Percentiles rank a stretch among this genome's conserved stretches.
Evolutionary conservation across 208 protist species (phyloP).

Genomic region (Strigomonas culicis): DNA sequence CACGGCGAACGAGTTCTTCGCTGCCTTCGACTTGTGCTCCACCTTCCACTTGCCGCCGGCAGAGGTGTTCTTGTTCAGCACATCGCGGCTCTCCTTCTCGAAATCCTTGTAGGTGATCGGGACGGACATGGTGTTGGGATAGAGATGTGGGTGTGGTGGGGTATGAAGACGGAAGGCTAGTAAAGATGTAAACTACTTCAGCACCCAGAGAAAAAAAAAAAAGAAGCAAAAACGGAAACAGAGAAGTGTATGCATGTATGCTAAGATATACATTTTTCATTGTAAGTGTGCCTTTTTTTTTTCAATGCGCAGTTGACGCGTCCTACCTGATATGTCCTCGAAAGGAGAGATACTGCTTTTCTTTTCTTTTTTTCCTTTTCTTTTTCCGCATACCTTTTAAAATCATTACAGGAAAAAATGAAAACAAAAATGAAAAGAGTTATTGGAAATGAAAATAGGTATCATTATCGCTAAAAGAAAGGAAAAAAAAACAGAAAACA

Average conservation of each 20-base stretch:
- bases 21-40: constrained; percentile 75
- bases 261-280: neutral
- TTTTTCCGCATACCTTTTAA: neutral
- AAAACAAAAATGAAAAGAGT: neutral
- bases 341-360: neutral
- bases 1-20: constrained; percentile 52
- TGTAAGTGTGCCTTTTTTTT: neutral
- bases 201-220: neutral
- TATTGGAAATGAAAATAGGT: constrained; percentile 18
- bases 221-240: constrained; percentile 5
- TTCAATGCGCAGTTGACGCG: neutral
- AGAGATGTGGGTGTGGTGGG: neutral
- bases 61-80: constrained; percentile 67
- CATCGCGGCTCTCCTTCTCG: constrained; percentile 70
- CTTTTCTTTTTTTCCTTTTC: neutral
- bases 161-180: constrained; percentile 1
- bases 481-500: constrained; percentile 9
- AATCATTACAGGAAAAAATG: constrained; percentile 29
- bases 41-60: constrained; percentile 50
- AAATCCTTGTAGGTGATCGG: constrained; percentile 66
- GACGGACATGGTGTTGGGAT: neutral
- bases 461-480: neutral
- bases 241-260: neutral
- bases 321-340: neutral
- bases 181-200: neutral